Conservation (phyloP, 2,329 filamentous ascomycete genomes). For the Sclerotinia minor region DNA sequence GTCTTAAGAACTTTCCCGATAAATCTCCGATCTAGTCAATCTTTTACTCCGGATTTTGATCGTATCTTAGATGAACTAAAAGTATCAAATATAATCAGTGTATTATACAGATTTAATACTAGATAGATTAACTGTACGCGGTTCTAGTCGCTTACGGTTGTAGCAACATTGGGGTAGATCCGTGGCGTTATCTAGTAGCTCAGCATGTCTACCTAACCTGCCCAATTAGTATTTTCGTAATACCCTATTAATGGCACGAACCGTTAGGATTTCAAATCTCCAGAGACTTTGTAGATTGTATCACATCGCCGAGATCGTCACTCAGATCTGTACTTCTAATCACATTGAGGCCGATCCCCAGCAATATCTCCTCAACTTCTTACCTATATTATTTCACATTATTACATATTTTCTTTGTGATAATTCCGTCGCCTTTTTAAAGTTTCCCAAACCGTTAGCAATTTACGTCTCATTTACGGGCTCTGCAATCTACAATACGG, state of each 20-base stretch:
- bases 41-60: neutral
- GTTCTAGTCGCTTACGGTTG: neutral
- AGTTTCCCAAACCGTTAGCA: slow-evolving; percentile 9
- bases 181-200: neutral
- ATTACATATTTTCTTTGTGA: neutral
- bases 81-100: neutral
- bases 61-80: neutral
- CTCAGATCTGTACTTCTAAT: slow-evolving; percentile 14
- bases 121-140: neutral
- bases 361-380: neutral
- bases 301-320: slow-evolving; percentile 18
- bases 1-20: neutral
- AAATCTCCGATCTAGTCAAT: neutral
- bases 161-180: neutral
- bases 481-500: neutral
- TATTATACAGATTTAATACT: neutral
- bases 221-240: neutral
- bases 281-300: neutral
- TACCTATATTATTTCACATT: slow-evolving; percentile 4
- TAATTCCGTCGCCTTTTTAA: slow-evolving; percentile 4
- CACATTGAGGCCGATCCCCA: neutral
- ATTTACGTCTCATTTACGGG: neutral
- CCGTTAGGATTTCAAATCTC: slow-evolving; percentile 14
- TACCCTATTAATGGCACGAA: slow-evolving; percentile 4
- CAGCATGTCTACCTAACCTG: slow-evolving; percentile 15